Percentiles rank a stretch among this genome's conserved stretches.
Evolutionary conservation across 768 basidiomycete species (phyloP).

Genomic region (Podaxis mareebaensis): DNA sequence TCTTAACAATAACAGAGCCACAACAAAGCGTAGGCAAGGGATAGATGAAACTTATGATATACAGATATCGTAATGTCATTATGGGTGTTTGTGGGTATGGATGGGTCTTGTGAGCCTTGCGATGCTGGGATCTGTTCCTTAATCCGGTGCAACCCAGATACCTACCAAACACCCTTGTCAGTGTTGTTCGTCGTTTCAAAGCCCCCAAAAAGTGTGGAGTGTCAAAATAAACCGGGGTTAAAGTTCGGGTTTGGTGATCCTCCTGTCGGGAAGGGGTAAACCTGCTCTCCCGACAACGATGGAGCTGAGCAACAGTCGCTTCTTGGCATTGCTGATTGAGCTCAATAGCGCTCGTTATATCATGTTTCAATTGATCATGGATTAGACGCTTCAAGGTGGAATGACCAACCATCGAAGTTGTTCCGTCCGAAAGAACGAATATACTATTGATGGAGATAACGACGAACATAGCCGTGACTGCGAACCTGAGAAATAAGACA

Average conservation of each 20-base stretch:
- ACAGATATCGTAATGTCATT: not conserved
- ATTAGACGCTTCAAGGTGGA: not conserved
- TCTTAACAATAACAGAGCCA: slow-evolving; percentile 10
- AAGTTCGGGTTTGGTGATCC: not conserved
- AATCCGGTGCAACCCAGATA: slow-evolving; percentile 9
- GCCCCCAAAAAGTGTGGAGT: not conserved
- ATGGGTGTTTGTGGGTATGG: slow-evolving; percentile 7
- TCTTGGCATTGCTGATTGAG: not conserved
- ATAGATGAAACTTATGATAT: slow-evolving; percentile 1
- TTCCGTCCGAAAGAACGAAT: slow-evolving; percentile 7
- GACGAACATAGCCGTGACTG: slow-evolving; percentile 1
- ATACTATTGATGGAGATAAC: slow-evolving; percentile 12
- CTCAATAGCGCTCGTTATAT: not conserved
- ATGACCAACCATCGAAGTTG: slow-evolving; percentile 1
- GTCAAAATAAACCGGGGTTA: slow-evolving; percentile 1
- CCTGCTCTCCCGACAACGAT: not conserved
- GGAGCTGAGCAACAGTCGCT: not conserved
- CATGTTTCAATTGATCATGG: not conserved
- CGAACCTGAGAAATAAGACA: not conserved
- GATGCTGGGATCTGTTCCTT: slow-evolving; percentile 7
- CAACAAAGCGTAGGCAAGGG: not conserved
- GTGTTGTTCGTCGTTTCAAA: not conserved
- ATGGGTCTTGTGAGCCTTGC: slow-evolving; percentile 6
- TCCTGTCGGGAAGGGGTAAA: slow-evolving; percentile 1
- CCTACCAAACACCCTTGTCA: not conserved